Base-by-base conservation (phyloP, 148 eudicot genomes). In the Dianthus caryophyllus region DNA sequence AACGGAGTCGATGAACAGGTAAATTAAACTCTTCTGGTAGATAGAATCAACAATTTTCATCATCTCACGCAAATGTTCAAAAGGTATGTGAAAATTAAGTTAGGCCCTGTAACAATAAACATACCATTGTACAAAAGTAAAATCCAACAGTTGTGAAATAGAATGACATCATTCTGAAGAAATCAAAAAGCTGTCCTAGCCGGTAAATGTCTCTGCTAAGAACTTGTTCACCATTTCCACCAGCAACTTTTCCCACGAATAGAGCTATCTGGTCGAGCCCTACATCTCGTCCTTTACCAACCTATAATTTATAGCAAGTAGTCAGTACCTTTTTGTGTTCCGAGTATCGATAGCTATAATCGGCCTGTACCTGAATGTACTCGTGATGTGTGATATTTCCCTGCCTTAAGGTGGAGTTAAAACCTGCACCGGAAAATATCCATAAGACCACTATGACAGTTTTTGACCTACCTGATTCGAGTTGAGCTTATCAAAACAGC, bases 181-280 rank as follows among this genome's bases (percentile, higher is more conserved):
- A 86, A 77, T 95, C 99, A 81, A 95, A 85, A 71, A 88, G 96
- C 84, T 95, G 97, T 18, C 99, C 99, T 36, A 95, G 93, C 75
- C 99, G 80, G 81, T 86, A 90, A 61, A 95, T 82, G 76, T 95
- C 99, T 68, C 99, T 85, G 74, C 99, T 95, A 60, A 95, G 93
- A 76, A 95, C 94, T 88, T 95, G 99, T 81, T 95, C 99, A 72
- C 99, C 97, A 71, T 95, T 95, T 36, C 97, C 99, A 50, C 99
- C 91, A 63, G 99, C 97, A 75, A 95, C 99, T 81, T 95, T 95
- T 30, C 99, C 99, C 82, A 90, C 99, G 70, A 94, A 95, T 24
- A 95, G 30, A 25, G 99, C 99, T 70, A 95, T 95, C 73, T 95
- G 99, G 84, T 95, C 90, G 73, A 95, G 93, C 73, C 99, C 97